Conservation (phyloP, 2,329 filamentous ascomycete species). For the Monosporascus ibericus region DNA sequence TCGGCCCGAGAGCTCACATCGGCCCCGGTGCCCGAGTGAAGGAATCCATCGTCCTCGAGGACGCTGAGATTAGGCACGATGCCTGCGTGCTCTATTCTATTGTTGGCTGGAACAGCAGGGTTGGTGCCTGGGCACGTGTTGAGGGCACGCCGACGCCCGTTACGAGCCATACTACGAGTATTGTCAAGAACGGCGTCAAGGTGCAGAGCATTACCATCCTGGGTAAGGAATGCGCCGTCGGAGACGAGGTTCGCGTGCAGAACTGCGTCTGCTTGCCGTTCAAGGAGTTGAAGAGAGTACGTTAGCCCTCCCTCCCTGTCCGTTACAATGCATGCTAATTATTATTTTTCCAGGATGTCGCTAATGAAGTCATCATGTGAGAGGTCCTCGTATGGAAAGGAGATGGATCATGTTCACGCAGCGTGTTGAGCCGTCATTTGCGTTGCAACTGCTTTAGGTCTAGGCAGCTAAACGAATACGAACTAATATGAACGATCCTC, state of each 20-base stretch:
- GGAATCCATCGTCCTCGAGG: slow-evolving; percentile 92
- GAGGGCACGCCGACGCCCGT: slow-evolving; percentile 89
- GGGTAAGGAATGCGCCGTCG: slow-evolving; percentile 91
- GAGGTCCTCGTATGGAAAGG: not conserved
- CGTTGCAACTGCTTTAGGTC: not conserved
- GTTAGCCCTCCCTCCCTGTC: slow-evolving; percentile 27
- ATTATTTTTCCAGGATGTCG: slow-evolving; percentile 60
- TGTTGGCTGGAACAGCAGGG: slow-evolving; percentile 91
- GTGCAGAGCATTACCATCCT: slow-evolving; percentile 97
- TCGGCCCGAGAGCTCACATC: slow-evolving; percentile 80
- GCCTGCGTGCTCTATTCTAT: slow-evolving; percentile 94
- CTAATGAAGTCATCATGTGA: slow-evolving; percentile 91
- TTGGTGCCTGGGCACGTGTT: slow-evolving; percentile 96
- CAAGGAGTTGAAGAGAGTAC: slow-evolving; percentile 93
- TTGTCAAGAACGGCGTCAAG: slow-evolving; percentile 97
- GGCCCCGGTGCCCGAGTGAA: slow-evolving; percentile 88
- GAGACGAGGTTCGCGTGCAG: slow-evolving; percentile 90
- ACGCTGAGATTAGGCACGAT: slow-evolving; percentile 93
- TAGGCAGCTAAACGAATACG: not conserved
- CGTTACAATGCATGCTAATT: not conserved
- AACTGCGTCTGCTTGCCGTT: slow-evolving; percentile 97
- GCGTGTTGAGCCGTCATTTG: not conserved
- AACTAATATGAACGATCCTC: not conserved
- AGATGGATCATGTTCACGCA: not conserved
- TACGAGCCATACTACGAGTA: slow-evolving; percentile 84